Conservation (phyloP, 1,284 basidiomycete genomes). For the Ganoderma lucidum region DNA sequence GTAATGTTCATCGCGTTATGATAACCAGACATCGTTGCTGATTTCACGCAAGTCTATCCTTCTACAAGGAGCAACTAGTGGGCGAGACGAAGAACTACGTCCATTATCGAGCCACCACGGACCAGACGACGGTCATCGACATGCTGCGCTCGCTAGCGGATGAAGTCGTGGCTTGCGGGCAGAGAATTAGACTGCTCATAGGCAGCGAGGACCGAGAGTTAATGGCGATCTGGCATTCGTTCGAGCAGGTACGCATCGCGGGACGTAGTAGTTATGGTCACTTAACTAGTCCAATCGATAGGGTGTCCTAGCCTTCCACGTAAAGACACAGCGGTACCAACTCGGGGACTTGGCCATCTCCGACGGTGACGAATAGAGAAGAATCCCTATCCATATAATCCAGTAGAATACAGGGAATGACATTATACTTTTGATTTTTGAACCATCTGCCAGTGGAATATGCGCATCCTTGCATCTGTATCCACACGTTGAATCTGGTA, state of each 20-base stretch:
- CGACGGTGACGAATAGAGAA: too few species aligned
- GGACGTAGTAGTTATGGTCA: not conserved
- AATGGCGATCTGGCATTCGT: constrained; percentile 16
- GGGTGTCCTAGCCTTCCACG: constrained; percentile 25
- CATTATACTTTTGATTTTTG: too few species aligned
- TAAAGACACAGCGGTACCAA: constrained; percentile 25
- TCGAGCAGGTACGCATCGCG: constrained; percentile 20
- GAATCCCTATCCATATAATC: too few species aligned
- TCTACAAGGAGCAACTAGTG: constrained; percentile 25
- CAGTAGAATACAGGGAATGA: too few species aligned
- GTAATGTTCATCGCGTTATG: not conserved
- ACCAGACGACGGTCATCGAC: constrained; percentile 10
- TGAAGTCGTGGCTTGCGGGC: constrained; percentile 17
- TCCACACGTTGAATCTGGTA: too few species aligned
- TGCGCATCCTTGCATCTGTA: too few species aligned
- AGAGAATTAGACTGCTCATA: constrained; percentile 4
- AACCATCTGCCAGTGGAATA: too few species aligned
- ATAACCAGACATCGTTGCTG: not conserved
- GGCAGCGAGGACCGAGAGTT: constrained; percentile 17
- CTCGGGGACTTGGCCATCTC: constrained; percentile 3
- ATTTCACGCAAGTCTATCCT: constrained; percentile 14
- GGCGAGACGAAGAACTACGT: constrained; percentile 26
- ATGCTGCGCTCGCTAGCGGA: constrained; percentile 18
- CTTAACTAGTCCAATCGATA: not conserved
- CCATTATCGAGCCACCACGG: constrained; percentile 19